These are phyloP conservation scores for Borovskyia barvae DNA, from an alignment of 208 protist species.

Conservation along the genomic window DNA sequence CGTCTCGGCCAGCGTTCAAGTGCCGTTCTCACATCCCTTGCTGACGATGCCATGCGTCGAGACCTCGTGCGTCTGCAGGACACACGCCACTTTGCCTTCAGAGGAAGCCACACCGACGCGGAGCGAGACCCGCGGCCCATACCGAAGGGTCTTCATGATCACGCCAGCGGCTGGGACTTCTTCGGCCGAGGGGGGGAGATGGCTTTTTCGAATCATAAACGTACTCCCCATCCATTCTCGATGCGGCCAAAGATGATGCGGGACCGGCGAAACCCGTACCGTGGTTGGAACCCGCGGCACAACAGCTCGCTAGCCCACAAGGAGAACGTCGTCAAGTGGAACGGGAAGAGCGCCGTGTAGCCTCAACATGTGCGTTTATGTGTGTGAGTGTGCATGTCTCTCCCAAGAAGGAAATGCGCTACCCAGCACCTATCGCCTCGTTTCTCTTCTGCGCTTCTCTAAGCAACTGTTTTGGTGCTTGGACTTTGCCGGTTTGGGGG, in stretches of 20 bases:
- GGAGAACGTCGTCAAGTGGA: slow-evolving; percentile 89
- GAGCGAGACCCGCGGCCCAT: slow-evolving; percentile 70
- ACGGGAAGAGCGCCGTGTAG: slow-evolving; percentile 73
- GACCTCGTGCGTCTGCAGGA: slow-evolving; percentile 28
- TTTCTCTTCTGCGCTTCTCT: slow-evolving; percentile 2
- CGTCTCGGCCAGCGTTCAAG: too few relatives aligned
- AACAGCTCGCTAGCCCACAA: slow-evolving; percentile 83
- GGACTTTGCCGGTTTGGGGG: background rate
- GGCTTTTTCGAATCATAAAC: slow-evolving; percentile 71
- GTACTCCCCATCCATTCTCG: slow-evolving; percentile 59
- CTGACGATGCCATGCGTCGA: slow-evolving; percentile 47
- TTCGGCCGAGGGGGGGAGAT: slow-evolving; percentile 81
- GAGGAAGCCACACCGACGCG: slow-evolving; percentile 30
- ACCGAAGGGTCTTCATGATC: slow-evolving; percentile 81
- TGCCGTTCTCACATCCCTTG: slow-evolving; percentile 48
- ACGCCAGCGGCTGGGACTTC: slow-evolving; percentile 84
- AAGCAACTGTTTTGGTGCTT: background rate
- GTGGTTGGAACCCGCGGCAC: slow-evolving; percentile 66
- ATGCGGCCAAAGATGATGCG: slow-evolving; percentile 90
- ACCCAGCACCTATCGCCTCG: background rate
- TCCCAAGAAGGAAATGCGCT: too few relatives aligned
- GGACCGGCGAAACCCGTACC: slow-evolving; percentile 63
- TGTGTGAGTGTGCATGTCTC: slow-evolving; percentile 2
- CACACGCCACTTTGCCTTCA: slow-evolving; percentile 24
- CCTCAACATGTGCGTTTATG: slow-evolving; percentile 1